These are phyloP conservation scores for Amanita polypyramis DNA, from an alignment of 768 basidiomycete species.

Conservation along the genomic window DNA sequence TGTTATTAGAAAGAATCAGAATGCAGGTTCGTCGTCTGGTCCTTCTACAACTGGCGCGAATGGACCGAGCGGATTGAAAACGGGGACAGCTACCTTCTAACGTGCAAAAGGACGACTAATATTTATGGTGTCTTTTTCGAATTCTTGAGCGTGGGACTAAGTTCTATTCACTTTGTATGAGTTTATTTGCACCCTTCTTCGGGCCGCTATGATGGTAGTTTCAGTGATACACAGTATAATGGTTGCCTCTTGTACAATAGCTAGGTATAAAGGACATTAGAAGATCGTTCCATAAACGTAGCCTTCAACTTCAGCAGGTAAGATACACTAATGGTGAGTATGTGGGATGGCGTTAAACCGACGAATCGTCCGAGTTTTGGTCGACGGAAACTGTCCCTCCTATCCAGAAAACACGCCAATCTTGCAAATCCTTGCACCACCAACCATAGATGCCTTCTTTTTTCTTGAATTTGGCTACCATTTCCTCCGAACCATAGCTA, in stretches of 20 bases:
- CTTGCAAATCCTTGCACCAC: constrained; percentile 60
- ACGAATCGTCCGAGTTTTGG: background rate
- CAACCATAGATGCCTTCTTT: constrained; percentile 72
- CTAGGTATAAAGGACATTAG: background rate
- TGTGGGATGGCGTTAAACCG: background rate
- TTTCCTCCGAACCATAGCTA: constrained; percentile 44
- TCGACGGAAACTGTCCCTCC: constrained; percentile 34
- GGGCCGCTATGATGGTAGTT: background rate
- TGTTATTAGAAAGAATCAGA: constrained; percentile 52
- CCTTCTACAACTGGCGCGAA: constrained; percentile 14
- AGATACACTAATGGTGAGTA: too few species aligned
- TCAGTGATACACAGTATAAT: background rate
- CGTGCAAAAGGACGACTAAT: background rate
- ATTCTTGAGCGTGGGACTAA: background rate
- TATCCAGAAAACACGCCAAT: constrained; percentile 79
- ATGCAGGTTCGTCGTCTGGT: constrained; percentile 23
- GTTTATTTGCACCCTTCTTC: background rate
- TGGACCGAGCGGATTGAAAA: background rate
- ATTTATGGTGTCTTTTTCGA: background rate
- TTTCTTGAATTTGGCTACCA: constrained; percentile 30
- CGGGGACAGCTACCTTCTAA: constrained; percentile 4
- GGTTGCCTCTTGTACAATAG: constrained; percentile 11
- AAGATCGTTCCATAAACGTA: background rate
- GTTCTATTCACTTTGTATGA: constrained; percentile 1
- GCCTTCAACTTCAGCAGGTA: too few species aligned